Base-by-base conservation (phyloP, 1,284 basidiomycete genomes). In the Agroathelia rolfsii region DNA sequence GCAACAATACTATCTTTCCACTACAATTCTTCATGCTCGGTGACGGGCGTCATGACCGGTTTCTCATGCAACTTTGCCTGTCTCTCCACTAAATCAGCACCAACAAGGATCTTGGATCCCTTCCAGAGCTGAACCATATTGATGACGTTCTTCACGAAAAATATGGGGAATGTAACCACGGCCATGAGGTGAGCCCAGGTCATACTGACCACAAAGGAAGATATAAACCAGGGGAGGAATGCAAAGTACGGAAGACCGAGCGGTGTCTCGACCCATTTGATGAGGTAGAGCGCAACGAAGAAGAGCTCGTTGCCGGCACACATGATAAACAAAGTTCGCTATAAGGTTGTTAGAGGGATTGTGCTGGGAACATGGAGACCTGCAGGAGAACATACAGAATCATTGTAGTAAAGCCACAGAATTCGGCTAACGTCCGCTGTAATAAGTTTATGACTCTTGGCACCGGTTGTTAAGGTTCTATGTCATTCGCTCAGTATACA, bases 101-200 rank as follows among this genome's bases (percentile, higher is more conserved):
- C 88, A 14, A 92, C 88, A 10, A 93, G 69, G 46, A 94, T 85
- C 66, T 97, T 97, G 11, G 86, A 86, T 16, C 94, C 94, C 57
- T 98, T 99, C 93, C 93, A 97, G 44, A 97, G 79, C 57, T 99
- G 95, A 5, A 99, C 92, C 27, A 85, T 59, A 56, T 96, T 97
- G 64, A 99, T 89, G 40, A 94, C 51, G 56, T 98, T 96, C 68
- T 98, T 99, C 41, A 69, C 58, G 7, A 76, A 52, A 50, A 79
- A 94, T 36, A 96, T 63, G 1, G 82, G 85, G 47, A 72, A 68
- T 23, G 72, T 81, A 30, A 77, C 13, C 12, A 63, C 44, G 0
- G 84, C 90, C 40, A 93, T 56, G 6, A 83, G 47, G 53, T 87
- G 76, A 0, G 93, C 80, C 76, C 83, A 94, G n/a, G 86, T 88